Evolutionary conservation across 192 early-diverging fungal species (phyloP), one percentile per base, ranked within the genome.

Genomic region (Podila minutissima): DNA sequence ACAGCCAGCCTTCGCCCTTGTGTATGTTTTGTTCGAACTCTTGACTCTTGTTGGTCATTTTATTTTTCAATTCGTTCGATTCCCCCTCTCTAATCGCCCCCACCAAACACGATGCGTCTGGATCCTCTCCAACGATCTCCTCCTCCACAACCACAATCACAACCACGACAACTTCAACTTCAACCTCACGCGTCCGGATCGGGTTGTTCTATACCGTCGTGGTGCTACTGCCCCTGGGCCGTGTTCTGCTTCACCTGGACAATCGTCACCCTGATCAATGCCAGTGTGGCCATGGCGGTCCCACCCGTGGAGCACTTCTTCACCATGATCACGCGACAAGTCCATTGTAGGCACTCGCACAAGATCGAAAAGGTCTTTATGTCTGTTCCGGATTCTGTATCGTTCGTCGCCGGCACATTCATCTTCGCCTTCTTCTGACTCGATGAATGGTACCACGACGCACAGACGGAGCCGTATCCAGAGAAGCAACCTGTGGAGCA

Each of bases 201-300:
- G 59, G 66, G 0, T 32, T 72, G 3, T 10, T 50, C 5, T 81
- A 59, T 37, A 33, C 59, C 55, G 51, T 73, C 17, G 3, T 81
- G 22, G 35, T 72, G 9, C 60, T 81, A 10, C 35, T 81, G 8
- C n/a, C 77, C 77, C 6, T 81, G 77, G 77, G 37, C 77, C 0
- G 17, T 81, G 38, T 81, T 81, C 33, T 81, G 77, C 33, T 81
- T 60, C 49, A 46, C 20, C 49, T 81, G 77, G 77, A 69, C 67
- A 0, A 33, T 81, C 7, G 4, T 26, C 22, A 48, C 59, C 1
- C 38, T 46, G 2, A 22, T 81, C 31, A 22, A 62, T 19, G 59
- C 77, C 3, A 33, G 31, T 28, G 28, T 57, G 28, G 0, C 48
- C 6, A 62, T 81, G 71, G 69, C 73, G 37, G 37, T 81, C 31